Conservation (phyloP, 805 yeast genomes). For the Schizosaccharomyces osmophilus region DNA sequence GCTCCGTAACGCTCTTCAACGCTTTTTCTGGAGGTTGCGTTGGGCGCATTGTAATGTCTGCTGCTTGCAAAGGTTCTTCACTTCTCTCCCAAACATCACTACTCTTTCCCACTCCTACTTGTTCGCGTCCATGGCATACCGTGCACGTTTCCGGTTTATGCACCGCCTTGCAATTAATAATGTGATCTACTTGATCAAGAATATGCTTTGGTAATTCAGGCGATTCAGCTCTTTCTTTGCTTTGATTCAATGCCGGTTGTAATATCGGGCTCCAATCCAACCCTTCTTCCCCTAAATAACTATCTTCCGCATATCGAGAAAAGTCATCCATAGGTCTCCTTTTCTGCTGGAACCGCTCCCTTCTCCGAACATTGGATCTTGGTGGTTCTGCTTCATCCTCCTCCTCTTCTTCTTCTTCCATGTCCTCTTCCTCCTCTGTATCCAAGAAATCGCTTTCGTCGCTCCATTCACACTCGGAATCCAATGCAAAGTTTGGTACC, state of each 20-base stretch:
- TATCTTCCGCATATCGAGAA: not conserved
- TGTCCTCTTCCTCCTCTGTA: not conserved
- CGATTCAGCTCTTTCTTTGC: no score
- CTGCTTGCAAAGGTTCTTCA: slow-evolving; percentile 1
- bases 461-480: not conserved
- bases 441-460: not conserved
- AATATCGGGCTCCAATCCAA: not conserved
- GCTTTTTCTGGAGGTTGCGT: slow-evolving; percentile 7
- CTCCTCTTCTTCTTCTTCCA: not conserved
- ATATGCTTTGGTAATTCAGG: not conserved
- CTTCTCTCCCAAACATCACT: no score
- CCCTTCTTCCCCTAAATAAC: not conserved
- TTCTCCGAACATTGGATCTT: no score
- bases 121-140: not conserved
- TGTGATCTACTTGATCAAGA: not conserved
- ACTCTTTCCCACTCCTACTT: not conserved
- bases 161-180: not conserved
- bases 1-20: slow-evolving; percentile 4
- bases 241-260: no score
- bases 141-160: not conserved
- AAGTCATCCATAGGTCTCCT: not conserved
- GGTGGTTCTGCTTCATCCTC: not conserved
- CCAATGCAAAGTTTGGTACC: not conserved
- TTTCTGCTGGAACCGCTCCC: not conserved
- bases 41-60: slow-evolving; percentile 7